phyloP scores from a whole-genome alignment of 768 basidiomycete genomes.

The Boletus bicolor region DNA sequence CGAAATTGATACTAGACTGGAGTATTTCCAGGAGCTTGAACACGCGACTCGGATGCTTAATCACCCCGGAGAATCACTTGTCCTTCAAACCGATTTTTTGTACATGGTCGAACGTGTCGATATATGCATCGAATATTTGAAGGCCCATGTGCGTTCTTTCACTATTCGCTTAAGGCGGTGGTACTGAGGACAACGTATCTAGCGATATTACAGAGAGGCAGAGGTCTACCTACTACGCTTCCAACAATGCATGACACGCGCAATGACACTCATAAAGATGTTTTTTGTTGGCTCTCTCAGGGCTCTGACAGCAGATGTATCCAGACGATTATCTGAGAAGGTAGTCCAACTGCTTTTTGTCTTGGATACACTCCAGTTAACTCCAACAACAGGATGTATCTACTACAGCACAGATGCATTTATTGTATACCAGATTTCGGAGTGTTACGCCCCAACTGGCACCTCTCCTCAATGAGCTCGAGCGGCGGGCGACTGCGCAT shows the following conservation, averaged over 20 bases:
- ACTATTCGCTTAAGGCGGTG: not conserved
- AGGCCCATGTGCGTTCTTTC: constrained; percentile 64
- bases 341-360: constrained; percentile 32
- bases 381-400: constrained; percentile 60
- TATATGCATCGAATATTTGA: constrained; percentile 89
- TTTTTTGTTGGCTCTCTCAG: constrained; percentile 86
- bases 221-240: constrained; percentile 95
- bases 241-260: constrained; percentile 96
- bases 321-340: constrained; percentile 72
- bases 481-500: constrained; percentile 68
- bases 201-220: constrained; percentile 91
- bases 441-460: constrained; percentile 67
- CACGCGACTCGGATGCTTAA: constrained; percentile 91
- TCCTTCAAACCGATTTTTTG: constrained; percentile 86
- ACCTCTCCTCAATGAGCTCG: constrained; percentile 82
- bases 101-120: constrained; percentile 97
- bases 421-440: constrained; percentile 87
- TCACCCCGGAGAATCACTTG: constrained; percentile 87
- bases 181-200: constrained; percentile 6
- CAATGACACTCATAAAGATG: constrained; percentile 98
- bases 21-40: constrained; percentile 95
- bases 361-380: not conserved
- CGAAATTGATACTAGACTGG: constrained; percentile 75
- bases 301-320: constrained; percentile 74
- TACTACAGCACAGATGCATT: constrained; percentile 72